Evolutionary conservation across 805 yeast species (phyloP).

Genomic region (Candida cerambycidarum): DNA sequence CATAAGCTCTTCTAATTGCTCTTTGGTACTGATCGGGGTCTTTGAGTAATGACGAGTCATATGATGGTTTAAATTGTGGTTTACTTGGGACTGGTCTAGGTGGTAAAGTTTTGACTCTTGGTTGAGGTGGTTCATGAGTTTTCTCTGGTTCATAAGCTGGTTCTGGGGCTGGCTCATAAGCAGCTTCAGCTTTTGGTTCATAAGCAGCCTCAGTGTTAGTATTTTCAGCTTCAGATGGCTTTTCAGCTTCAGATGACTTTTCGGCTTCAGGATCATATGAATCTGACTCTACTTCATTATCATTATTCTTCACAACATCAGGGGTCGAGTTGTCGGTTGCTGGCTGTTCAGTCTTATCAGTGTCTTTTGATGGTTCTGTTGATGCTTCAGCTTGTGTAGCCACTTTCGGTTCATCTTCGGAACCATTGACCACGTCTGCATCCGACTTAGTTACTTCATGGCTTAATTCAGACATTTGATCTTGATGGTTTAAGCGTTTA

Average conservation of each 20-base stretch:
- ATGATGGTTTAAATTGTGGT: neutral
- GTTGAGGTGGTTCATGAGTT: slow-evolving; percentile 9
- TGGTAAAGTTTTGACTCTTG: slow-evolving; percentile 20
- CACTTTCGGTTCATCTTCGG: too few relatives aligned
- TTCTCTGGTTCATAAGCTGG: neutral
- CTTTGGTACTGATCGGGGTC: slow-evolving; percentile 15
- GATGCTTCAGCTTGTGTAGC: neutral
- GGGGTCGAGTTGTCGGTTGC: too few relatives aligned
- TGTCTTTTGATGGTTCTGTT: too few relatives aligned
- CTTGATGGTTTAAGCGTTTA: neutral
- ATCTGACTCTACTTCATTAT: too few relatives aligned
- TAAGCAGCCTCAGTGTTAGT: neutral
- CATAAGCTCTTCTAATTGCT: slow-evolving; percentile 32
- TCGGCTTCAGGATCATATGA: too few relatives aligned
- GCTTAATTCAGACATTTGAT: neutral
- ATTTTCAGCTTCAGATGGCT: slow-evolving; percentile 22
- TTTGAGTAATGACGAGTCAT: neutral
- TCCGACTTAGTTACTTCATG: too few relatives aligned
- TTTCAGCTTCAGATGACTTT: too few relatives aligned
- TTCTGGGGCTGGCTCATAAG: neutral
- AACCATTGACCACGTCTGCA: too few relatives aligned
- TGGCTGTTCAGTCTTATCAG: too few relatives aligned
- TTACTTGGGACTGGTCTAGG: slow-evolving; percentile 25
- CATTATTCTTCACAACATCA: too few relatives aligned
- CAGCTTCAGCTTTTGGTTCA: neutral